Percentiles rank a stretch among this genome's conserved stretches.
Conservation (phyloP, 2,329 filamentous ascomycete genomes). For the Fusarium subtropicale region DNA sequence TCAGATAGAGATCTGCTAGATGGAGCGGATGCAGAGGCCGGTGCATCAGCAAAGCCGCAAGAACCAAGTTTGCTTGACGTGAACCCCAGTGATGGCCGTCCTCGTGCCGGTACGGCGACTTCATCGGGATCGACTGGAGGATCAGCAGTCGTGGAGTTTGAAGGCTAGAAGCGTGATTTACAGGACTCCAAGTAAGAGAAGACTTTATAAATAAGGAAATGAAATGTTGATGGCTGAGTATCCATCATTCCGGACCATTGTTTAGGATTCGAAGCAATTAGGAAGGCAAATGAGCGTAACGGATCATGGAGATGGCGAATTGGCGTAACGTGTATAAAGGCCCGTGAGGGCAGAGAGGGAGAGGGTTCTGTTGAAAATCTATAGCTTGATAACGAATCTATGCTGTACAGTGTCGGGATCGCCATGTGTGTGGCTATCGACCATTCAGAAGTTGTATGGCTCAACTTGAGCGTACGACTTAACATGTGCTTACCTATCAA, state of each 20-base stretch:
- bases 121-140: slow-evolving; percentile 49
- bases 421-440: background rate
- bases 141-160: slow-evolving; percentile 58
- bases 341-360: background rate
- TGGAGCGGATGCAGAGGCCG: slow-evolving; percentile 78
- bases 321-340: slow-evolving; percentile 24
- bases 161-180: slow-evolving; percentile 47
- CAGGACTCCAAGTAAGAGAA: slow-evolving; percentile 7
- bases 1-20: slow-evolving; percentile 78
- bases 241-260: slow-evolving; percentile 20
- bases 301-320: slow-evolving; percentile 17
- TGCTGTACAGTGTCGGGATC: background rate
- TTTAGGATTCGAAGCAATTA: slow-evolving; percentile 14
- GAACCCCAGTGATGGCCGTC: slow-evolving; percentile 45
- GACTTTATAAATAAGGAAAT: slow-evolving; percentile 31
- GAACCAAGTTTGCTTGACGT: slow-evolving; percentile 53
- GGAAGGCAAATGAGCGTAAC: slow-evolving; percentile 16
- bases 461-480: background rate
- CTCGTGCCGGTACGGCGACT: slow-evolving; percentile 44
- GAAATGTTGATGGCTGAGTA: slow-evolving; percentile 25
- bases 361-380: slow-evolving; percentile 6
- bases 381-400: slow-evolving; percentile 15
- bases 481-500: background rate
- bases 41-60: slow-evolving; percentile 54
- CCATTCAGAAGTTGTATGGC: background rate